Evolutionary conservation across 306 rosid genomes (phyloP), one percentile per base, ranked within the genome.

Genomic region (Ormosia emarginata): DNA sequence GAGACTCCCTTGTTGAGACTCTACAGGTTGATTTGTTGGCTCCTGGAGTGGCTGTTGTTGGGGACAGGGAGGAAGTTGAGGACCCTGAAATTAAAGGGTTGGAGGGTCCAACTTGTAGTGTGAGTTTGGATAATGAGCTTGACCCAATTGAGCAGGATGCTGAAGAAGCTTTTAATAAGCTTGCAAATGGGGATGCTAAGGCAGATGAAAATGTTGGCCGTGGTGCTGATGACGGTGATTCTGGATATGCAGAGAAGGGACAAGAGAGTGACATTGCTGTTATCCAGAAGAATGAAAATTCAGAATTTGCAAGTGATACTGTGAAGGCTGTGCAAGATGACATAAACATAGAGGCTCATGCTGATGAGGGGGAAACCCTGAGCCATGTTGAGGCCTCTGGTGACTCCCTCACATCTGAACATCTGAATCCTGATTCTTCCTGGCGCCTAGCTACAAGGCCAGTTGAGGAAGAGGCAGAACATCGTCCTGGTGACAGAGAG

Each of bases 51-150:
- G 89, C 70, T 47, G 79, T 79, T 30, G 80, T 67, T 32, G 85
- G 83, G 13, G 86, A 82, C 63, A 75, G 34, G 43, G 87, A 61
- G 47, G 79, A 55, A 17, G 67, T 72, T 52, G 78, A 71, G 76
- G 87, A 63, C n/a, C 65, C 87, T 55, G 89, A 83, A 34, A 67
- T 61, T 41, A 67, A 30, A 63, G 78, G 85, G 44, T 8, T 72
- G 72, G 87, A 67, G 66, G 81, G 77, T 72, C 72, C 74, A 0
- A 77, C 17, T 58, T 79, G 49, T 40, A 74, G 77, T 2, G 67
- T 79, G 62, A 79, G 74, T 24, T 68, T 88, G 81, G 91, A 80
- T 44, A 82, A 86, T 80, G 84, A 77, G 49, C 67, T 85, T 80
- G 87, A 63, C 59, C 58, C 78, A 17, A 76, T 78, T 64, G 59